Conservation (phyloP, 2,329 filamentous ascomycete species). For the Didymella lethalis region DNA sequence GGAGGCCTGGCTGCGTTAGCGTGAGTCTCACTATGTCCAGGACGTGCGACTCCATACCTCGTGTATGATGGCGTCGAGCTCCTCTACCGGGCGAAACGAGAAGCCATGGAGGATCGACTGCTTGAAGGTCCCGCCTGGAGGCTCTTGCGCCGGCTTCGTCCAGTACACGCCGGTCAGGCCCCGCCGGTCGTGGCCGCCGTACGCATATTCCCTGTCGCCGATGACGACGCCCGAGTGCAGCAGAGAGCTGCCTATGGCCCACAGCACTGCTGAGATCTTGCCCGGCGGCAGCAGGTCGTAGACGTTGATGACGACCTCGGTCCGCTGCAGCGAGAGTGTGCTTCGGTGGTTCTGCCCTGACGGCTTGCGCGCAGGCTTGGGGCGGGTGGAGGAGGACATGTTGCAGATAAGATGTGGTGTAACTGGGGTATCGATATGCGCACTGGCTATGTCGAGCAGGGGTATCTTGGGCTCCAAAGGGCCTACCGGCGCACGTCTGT, state of each 20-base stretch:
- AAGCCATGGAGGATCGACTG: conserved; percentile 81
- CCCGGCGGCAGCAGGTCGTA: conserved; percentile 82
- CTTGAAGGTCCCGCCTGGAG: conserved; percentile 79
- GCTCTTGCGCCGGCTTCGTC: conserved; percentile 74
- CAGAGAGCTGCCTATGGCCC: conserved; percentile 78
- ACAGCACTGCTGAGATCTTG: conserved; percentile 76
- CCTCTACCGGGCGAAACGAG: conserved; percentile 71
- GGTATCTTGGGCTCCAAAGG: conserved; percentile 25
- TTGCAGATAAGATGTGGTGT: conserved; percentile 17
- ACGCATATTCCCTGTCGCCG: conserved; percentile 81
- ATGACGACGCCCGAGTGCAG: conserved; percentile 86
- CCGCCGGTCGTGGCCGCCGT: conserved; percentile 77
- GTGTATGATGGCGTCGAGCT: conserved; percentile 75
- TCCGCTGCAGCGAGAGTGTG: conserved; percentile 74
- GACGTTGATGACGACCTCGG: conserved; percentile 77
- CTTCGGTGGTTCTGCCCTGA: conserved; percentile 63
- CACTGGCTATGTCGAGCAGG: conserved; percentile 23
- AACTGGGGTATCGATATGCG: conserved; percentile 18
- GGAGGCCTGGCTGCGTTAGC: conserved; percentile 60
- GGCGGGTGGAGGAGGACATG: conserved; percentile 45
- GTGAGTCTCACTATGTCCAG: not conserved
- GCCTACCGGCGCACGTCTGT: conserved; percentile 13
- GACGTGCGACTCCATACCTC: conserved; percentile 43
- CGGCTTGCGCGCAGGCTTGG: conserved; percentile 53
- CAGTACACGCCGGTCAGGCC: conserved; percentile 82